Evolutionary conservation across 1,284 basidiomycete species (phyloP), one percentile per base, ranked within the genome.

Genomic region (Lentinula novae-zelandiae): DNA sequence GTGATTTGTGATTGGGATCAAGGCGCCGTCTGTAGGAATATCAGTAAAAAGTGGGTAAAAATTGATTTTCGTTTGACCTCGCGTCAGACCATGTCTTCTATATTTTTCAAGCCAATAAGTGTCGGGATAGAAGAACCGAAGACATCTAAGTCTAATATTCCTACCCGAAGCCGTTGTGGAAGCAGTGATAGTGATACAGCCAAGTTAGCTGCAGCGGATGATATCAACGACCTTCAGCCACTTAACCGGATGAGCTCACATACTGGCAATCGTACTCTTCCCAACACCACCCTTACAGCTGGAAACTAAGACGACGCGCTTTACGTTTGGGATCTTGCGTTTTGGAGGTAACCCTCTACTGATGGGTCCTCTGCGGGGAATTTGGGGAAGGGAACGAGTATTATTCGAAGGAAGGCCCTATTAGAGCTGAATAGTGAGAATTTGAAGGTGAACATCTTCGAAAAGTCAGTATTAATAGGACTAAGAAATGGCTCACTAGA

Each of bases 251-350:
- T 31, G 12, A 46, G n/a, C 3, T 60, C 60, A 17, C 48, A 72
- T 78, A 93, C 93, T 91, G 54, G 96, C 92, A 39, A 98, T 80
- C 0, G 96, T 98, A 66, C 93, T 96, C 76, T 99, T 99, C 6
- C 96, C 96, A 1, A 98, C 96, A 1, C 96, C 96, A 39, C 96
- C 97, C 71, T 98, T 98, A 13, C 95, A 96, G 67, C 92, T 95
- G 0, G 95, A 92, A 0, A 99, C 95, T 3, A 87, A 90, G 7
- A 99, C 72, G 33, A 97, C 86, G 60, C 83, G 84, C 64, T 82
- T 81, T 10, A 89, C 90, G 68, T 92, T 77, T 1, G 88, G 82
- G 53, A 92, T 85, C 1, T 76, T 69, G 36, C 84, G 75, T 70
- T 87, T 90, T 60, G 76, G 72, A 33, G 83, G 77, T 1, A 78